Evolutionary conservation across 2,329 filamentous ascomycete genomes (phyloP), one percentile per base, ranked within the genome.

Genomic region (Dactylellina haptotyla): DNA sequence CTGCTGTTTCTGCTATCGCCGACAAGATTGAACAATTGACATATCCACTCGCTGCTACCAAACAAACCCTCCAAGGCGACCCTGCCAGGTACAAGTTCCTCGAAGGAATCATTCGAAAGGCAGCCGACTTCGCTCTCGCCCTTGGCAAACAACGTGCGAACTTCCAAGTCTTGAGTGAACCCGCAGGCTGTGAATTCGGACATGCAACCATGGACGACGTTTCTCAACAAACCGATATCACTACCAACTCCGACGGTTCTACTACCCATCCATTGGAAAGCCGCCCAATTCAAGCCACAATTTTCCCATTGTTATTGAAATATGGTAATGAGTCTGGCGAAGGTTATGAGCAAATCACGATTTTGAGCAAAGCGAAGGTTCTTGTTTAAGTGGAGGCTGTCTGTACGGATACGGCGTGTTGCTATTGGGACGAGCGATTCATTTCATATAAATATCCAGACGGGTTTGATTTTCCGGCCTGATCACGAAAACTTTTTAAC

Each of bases 341-440:
- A 12, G 59, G 51, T 20, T 72, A 72, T 16, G 67, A 72, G 37
- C 67, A 72, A 48, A 72, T 72, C 28, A 72, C 67, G 59, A 72
- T 72, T 65, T 65, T 72, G 59, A 72, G 67, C 37, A 72, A 72
- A 26, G 67, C 67, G 41, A 72, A 72, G 34, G 67, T 72, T 39
- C 54, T 72, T 34, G 59, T 72, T 23, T 72, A 72, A 34, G 28
- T 18, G 16, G n/a, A 18, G 16, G 41, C 5, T 10, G 25, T 48
- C 26, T 46, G 9, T 32, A 46, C 9, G 56, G 4, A 34, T 23
- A 45, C 4, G n/a, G 18, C 18, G 26, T 25, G 26, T n/a, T n/a
- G n/a, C n/a, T 45, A 50, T 46, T 51, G 41, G 25, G 41, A 58
- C 20, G 43, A n/a, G 9, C n/a, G 48, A 32, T 57, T 66, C 39